Evolutionary conservation across 257 asterid genomes (phyloP).

Genomic region (Prunella vulgaris): DNA sequence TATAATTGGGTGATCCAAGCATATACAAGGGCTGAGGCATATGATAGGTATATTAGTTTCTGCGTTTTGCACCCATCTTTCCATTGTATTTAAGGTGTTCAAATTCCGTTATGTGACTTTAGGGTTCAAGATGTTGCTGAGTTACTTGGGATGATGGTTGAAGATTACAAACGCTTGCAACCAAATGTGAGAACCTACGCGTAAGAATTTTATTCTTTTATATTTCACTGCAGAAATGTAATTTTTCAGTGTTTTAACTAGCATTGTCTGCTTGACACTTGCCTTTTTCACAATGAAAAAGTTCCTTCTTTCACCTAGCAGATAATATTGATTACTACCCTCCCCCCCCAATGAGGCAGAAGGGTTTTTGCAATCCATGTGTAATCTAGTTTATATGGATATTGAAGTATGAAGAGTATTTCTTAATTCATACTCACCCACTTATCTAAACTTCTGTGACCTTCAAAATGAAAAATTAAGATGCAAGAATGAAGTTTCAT

Average conservation of each 20-base stretch:
- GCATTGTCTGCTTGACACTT: constrained; percentile 13
- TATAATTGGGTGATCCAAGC: constrained; percentile 99
- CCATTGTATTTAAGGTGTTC: constrained; percentile 17
- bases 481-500: constrained; percentile 7
- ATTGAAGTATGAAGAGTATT: constrained; percentile 6
- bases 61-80: background rate
- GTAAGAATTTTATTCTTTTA: constrained; percentile 58
- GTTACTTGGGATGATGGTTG: constrained; percentile 98
- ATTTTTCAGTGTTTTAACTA: constrained; percentile 15
- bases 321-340: background rate
- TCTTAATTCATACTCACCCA: background rate
- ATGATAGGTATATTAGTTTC: constrained; percentile 64
- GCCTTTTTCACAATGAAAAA: background rate
- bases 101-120: constrained; percentile 26
- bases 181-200: constrained; percentile 97
- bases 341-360: constrained; percentile 1
- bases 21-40: constrained; percentile 94
- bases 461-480: constrained; percentile 1
- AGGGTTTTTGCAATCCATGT: background rate
- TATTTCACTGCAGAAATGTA: constrained; percentile 25
- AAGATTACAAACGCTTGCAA: constrained; percentile 87
- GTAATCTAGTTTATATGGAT: constrained; percentile 7
- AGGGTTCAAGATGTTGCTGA: constrained; percentile 99
- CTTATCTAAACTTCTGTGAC: background rate
- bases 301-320: background rate